Conservation (phyloP, 257 asterid genomes). For the Capsicum rhomboideum region DNA sequence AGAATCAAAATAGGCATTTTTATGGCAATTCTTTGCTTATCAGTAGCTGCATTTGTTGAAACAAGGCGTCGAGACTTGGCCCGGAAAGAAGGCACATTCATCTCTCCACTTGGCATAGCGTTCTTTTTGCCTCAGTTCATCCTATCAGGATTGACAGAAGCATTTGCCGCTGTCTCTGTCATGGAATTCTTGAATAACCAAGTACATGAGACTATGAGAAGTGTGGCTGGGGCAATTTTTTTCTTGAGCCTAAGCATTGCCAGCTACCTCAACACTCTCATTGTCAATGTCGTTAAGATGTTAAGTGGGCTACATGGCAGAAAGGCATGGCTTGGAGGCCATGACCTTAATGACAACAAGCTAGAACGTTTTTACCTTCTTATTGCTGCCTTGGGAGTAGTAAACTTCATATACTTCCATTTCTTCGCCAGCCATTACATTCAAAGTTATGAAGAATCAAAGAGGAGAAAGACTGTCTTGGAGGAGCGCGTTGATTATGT, state of each 20-base stretch:
- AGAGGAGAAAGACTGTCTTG: slow-evolving; percentile 1
- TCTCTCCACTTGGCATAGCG: slow-evolving; percentile 42
- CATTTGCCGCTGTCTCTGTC: slow-evolving; percentile 48
- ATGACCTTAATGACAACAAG: slow-evolving; percentile 50
- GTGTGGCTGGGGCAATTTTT: slow-evolving; percentile 56
- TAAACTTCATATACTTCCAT: slow-evolving; percentile 43
- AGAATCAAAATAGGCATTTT: slow-evolving; percentile 46
- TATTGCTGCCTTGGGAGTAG: slow-evolving; percentile 33
- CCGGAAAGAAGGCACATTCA: slow-evolving; percentile 14
- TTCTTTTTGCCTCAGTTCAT: slow-evolving; percentile 52
- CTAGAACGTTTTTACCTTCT: slow-evolving; percentile 57
- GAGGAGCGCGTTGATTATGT: neutral
- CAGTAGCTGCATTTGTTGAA: slow-evolving; percentile 50
- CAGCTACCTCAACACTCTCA: slow-evolving; percentile 48
- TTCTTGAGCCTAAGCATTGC: slow-evolving; percentile 50
- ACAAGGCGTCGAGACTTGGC: slow-evolving; percentile 34
- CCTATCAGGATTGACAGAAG: slow-evolving; percentile 65
- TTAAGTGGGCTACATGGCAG: slow-evolving; percentile 22
- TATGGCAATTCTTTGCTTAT: slow-evolving; percentile 54
- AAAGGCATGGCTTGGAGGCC: slow-evolving; percentile 56
- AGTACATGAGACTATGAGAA: slow-evolving; percentile 61
- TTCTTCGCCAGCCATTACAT: slow-evolving; percentile 44
- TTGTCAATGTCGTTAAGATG: slow-evolving; percentile 35
- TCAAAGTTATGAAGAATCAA: neutral
- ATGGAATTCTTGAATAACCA: slow-evolving; percentile 57